phyloP scores from a whole-genome alignment of 148 eudicot genomes.

The Vaccinium myrtillus region DNA sequence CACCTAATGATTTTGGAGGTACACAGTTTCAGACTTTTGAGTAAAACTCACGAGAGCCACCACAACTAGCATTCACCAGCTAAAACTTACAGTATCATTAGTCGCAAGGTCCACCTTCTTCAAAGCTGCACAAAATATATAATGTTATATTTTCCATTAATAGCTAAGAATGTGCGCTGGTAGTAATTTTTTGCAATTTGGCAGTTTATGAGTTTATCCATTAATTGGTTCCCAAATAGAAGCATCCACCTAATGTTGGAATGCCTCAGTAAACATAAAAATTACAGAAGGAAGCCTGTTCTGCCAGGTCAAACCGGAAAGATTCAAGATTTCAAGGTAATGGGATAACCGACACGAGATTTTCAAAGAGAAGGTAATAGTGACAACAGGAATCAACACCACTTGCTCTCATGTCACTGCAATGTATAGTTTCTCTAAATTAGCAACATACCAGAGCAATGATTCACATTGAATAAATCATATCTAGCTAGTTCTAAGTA shows the following conservation, averaged over 20 bases:
- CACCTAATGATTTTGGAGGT: slow-evolving; percentile 30
- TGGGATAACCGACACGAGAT: background rate
- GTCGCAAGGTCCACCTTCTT: slow-evolving; percentile 37
- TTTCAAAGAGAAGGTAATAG: background rate
- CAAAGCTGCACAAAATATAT: slow-evolving; percentile 36
- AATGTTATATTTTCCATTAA: background rate
- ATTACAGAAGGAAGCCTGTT: background rate
- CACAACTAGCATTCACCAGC: background rate
- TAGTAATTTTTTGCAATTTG: background rate
- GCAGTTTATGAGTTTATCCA: background rate
- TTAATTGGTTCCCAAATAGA: background rate
- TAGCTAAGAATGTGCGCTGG: background rate
- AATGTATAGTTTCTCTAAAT: background rate
- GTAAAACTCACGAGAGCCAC: background rate
- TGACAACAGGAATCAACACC: background rate
- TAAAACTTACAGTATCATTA: slow-evolving; percentile 42
- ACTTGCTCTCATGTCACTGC: background rate
- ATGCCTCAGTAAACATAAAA: background rate
- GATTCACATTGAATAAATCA: background rate
- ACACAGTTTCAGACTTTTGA: background rate
- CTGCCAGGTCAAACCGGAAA: background rate
- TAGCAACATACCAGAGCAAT: background rate
- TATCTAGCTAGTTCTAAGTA: background rate
- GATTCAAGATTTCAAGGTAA: background rate
- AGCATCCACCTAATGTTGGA: slow-evolving; percentile 6